A percentile compares a stretch with the other conserved stretches of the same genome.
Evolutionary conservation across 306 rosid genomes (phyloP).

Genomic region (Fagus sylvatica): DNA sequence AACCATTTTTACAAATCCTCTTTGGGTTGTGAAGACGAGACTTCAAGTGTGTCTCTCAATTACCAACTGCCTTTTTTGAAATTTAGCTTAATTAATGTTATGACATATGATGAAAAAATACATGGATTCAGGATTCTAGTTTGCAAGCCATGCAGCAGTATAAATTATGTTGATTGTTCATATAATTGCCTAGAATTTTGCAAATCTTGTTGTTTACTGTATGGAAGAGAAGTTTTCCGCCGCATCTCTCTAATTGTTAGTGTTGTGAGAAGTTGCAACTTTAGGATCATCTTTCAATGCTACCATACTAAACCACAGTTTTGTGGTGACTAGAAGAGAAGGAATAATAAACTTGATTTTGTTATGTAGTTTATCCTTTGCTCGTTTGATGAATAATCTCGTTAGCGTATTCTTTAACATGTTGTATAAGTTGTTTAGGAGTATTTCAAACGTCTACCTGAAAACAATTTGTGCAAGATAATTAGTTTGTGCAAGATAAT

Average conservation of each 20-base stretch:
- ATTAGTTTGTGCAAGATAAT: too few species aligned
- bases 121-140: not conserved
- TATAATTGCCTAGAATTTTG: not conserved
- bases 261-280: not conserved
- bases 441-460: not conserved
- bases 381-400: not conserved
- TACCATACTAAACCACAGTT: not conserved
- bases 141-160: not conserved
- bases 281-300: not conserved
- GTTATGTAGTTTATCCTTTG: not conserved
- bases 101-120: not conserved
- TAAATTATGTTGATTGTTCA: not conserved
- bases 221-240: not conserved
- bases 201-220: not conserved
- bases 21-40: conserved; percentile 96
- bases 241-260: not conserved
- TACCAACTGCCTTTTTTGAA: not conserved
- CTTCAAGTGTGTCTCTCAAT: conserved; percentile 62
- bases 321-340: not conserved
- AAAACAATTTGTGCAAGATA: too few species aligned
- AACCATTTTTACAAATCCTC: conserved; percentile 77
- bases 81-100: not conserved
- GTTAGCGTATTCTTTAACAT: not conserved
- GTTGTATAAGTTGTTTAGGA: not conserved
- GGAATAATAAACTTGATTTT: not conserved